Evolutionary conservation across 768 basidiomycete species (phyloP), one percentile per base, ranked within the genome.

Genomic region (Leucocoprinus leucothites): DNA sequence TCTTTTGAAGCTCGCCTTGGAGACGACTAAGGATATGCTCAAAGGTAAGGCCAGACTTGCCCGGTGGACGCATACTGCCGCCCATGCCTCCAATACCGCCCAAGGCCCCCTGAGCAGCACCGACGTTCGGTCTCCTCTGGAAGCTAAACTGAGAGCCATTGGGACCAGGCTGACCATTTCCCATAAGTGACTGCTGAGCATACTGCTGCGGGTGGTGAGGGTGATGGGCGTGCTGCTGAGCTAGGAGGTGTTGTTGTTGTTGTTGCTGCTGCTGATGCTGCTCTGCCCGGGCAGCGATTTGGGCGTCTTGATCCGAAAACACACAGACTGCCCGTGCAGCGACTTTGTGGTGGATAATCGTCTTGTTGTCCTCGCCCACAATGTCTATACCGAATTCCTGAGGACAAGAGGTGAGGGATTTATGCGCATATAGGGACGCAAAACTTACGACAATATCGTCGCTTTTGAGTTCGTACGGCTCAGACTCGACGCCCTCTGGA

Each of bases 361-460:
- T 95, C 71, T 91, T 91, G 78, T 95, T 97, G 76, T 99, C 97
- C 65, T 99, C 97, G 59, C 92, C 91, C 51, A 97, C 91, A 59
- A 99, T 99, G 74, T 98, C 97, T 64, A 98, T 99, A 54, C 97
- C 97, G 68, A 97, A 98, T 86, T 98, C 95, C 94, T 96, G 54
- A 25, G 36, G 48, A n/a, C n/a, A n/a, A 26, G 50, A 58, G 52
- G 41, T 45, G 42, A 58, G 11, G 41, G 56, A 60, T 54, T 60
- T 57, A 51, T 48, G 19, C 19, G 53, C 26, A 50, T 41, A 56
- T 35, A 34, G 53, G 22, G 28, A 13, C 22, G 35, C 47, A 22
- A 46, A 35, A 60, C 94, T 59, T 79, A 97, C 95, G 65, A 99
- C 94, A 59, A 94, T 87, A 67, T 98, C 95, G 66, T 96, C 95